phyloP scores from a whole-genome alignment of 2,329 filamentous ascomycete genomes.

The Sporothrix schenckii region DNA sequence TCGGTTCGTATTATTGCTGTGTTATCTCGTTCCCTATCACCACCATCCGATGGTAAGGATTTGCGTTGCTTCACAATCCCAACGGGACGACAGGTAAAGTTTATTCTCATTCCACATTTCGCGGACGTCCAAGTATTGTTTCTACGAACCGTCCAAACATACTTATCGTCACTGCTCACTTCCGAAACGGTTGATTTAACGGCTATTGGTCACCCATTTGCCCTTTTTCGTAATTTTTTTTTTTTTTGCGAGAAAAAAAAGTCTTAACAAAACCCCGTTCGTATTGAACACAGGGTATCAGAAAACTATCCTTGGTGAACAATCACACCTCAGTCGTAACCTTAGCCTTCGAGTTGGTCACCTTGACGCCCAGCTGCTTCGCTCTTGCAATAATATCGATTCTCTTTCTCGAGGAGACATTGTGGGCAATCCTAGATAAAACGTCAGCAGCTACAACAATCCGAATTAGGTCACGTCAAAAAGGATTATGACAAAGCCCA shows the following conservation, averaged over 20 bases:
- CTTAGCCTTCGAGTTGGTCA: constrained; percentile 99
- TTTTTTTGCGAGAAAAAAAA: constrained; percentile 27
- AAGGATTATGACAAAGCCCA: too few relatives aligned
- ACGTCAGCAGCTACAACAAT: constrained; percentile 40
- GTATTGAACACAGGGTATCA: constrained; percentile 32
- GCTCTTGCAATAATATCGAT: constrained; percentile 96
- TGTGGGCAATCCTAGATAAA: constrained; percentile 83
- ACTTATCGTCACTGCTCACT: background rate
- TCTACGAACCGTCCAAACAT: background rate
- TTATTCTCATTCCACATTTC: background rate
- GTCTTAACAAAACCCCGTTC: constrained; percentile 32
- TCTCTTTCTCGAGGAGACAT: constrained; percentile 97
- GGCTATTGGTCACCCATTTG: constrained; percentile 26
- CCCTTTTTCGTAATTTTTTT: constrained; percentile 25
- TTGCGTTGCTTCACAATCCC: background rate
- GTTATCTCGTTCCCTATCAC: background rate
- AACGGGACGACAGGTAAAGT: background rate
- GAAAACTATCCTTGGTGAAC: constrained; percentile 21
- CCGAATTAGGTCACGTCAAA: background rate
- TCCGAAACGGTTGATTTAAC: background rate
- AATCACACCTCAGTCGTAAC: constrained; percentile 88
- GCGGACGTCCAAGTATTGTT: background rate
- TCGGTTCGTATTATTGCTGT: background rate
- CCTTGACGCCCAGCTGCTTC: constrained; percentile 98
- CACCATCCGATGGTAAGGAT: background rate